Evolutionary conservation across 2,329 filamentous ascomycete species (phyloP), one percentile per base, ranked within the genome.

Genomic region (Aureobasidium subglaciale): DNA sequence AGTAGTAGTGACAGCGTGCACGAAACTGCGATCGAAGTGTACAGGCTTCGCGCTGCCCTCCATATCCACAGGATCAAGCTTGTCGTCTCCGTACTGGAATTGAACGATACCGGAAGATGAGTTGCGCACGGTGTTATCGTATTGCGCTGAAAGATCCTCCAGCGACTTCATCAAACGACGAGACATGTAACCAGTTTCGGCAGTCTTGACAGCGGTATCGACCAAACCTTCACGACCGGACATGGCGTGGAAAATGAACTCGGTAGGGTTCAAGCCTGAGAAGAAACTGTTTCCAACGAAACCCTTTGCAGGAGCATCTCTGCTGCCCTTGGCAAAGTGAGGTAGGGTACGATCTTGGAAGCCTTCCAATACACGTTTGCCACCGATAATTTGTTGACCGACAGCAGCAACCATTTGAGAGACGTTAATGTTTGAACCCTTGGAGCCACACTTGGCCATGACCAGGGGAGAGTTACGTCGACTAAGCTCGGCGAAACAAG

Each of bases 241-340:
- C 75, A 97, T 96, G 62, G 93, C 93, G 81, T 99, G 93, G 73
- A 99, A 97, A 56, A 97, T 81, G 70, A 99, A 97, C 65, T 99
- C 93, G 0, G 88, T 90, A 2, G 93, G 92, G 1, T 86, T 80
- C 1, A 99, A 77, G 1, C 93, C 93, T 0, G 88, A 88, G 71
- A 96, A 99, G 79, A 99, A 99, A 74, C 90, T 96, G 74, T 97
- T 96, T 59, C 85, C 83, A 46, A 99, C 92, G 74, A 99, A 99
- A 61, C 93, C 93, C 70, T 97, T 99, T 0, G 91, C 90, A 0
- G 90, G 86, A n/a, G 93, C 90, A 63, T 95, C 87, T 43, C 89
- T 86, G 53, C 90, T 85, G 63, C 93, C 90, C 71, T 97, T 97
- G 54, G 90, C 86, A 68, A 97, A 99, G 71, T 99, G 93, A 35